phyloP scores from a whole-genome alignment of 1,284 basidiomycete species.

The Boletus albobrunnescens region DNA sequence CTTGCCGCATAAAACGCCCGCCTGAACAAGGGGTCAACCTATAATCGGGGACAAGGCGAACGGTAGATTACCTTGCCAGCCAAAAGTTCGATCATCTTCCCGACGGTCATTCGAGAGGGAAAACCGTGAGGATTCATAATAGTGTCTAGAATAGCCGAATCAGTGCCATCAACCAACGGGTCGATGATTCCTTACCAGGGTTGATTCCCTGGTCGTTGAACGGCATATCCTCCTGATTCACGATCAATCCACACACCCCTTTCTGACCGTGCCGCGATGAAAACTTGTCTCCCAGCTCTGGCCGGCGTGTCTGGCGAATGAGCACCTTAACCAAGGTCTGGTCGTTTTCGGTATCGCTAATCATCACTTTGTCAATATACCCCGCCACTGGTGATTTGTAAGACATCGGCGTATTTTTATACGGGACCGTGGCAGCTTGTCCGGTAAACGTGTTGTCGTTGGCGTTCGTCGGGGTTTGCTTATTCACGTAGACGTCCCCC shows the following conservation, averaged over 20 bases:
- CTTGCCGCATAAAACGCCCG: constrained; percentile 83
- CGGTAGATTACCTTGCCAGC: constrained; percentile 75
- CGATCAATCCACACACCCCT: constrained; percentile 97
- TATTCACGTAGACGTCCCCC: constrained; percentile 94
- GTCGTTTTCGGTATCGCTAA: constrained; percentile 93
- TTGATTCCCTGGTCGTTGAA: constrained; percentile 97
- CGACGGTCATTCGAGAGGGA: constrained; percentile 99
- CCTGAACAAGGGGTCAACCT: constrained; percentile 41
- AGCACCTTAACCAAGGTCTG: constrained; percentile 99
- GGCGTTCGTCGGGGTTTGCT: constrained; percentile 91
- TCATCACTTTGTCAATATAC: constrained; percentile 96
- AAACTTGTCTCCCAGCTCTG: constrained; percentile 98
- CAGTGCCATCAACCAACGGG: constrained; percentile 2
- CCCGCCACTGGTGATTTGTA: constrained; percentile 93
- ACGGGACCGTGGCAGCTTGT: constrained; percentile 74
- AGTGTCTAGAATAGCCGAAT: constrained; percentile 58
- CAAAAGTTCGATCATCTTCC: constrained; percentile 98
- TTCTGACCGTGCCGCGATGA: constrained; percentile 98
- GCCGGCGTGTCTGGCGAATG: constrained; percentile 93
- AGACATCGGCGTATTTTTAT: constrained; percentile 85
- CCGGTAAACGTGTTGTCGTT: constrained; percentile 81
- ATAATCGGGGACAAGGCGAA: background rate
- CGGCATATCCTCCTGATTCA: constrained; percentile 98
- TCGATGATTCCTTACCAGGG: constrained; percentile 55
- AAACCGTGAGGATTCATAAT: constrained; percentile 99